Evolutionary conservation across 1,284 basidiomycete species (phyloP).

Genomic region (Mycosarcoma mackinlayi): DNA sequence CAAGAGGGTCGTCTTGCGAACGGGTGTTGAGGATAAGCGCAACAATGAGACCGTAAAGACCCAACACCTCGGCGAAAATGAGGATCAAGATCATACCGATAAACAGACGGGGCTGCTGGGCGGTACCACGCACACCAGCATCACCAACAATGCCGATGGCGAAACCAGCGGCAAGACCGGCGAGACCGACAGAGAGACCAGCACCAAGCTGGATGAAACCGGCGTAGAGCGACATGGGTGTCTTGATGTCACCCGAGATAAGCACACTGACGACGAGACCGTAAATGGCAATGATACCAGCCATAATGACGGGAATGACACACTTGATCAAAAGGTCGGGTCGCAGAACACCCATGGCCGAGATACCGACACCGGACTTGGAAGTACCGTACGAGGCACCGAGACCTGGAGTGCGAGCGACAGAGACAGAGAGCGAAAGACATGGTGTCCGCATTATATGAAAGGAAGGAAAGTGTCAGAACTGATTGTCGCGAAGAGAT

Average conservation of each 20-base stretch:
- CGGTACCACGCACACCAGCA: slow-evolving; percentile 72
- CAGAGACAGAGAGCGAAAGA: neutral
- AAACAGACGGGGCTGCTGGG: slow-evolving; percentile 87
- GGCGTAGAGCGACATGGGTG: slow-evolving; percentile 75
- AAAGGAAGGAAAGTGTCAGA: too few relatives aligned
- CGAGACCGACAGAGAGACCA: slow-evolving; percentile 88
- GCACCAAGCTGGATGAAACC: slow-evolving; percentile 96
- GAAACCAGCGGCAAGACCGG: slow-evolving; percentile 94
- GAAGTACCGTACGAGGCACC: slow-evolving; percentile 97
- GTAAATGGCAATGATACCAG: slow-evolving; percentile 89
- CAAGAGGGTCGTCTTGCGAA: slow-evolving; percentile 56
- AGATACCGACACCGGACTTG: slow-evolving; percentile 97
- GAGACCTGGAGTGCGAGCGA: slow-evolving; percentile 71
- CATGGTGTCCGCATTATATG: too few relatives aligned
- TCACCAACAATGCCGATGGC: slow-evolving; percentile 98
- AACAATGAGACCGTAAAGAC: slow-evolving; percentile 87
- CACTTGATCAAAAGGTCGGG: slow-evolving; percentile 99
- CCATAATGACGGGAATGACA: slow-evolving; percentile 97
- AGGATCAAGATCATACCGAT: slow-evolving; percentile 79
- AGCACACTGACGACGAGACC: slow-evolving; percentile 73
- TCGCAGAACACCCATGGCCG: slow-evolving; percentile 91
- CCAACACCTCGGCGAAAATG: slow-evolving; percentile 93
- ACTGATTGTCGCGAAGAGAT: too few relatives aligned
- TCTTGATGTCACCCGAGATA: slow-evolving; percentile 70
- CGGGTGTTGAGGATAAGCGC: slow-evolving; percentile 85